These are phyloP conservation scores for Pseudocercospora eumusae DNA, from an alignment of 2,329 filamentous ascomycete species.

Conservation along the genomic window DNA sequence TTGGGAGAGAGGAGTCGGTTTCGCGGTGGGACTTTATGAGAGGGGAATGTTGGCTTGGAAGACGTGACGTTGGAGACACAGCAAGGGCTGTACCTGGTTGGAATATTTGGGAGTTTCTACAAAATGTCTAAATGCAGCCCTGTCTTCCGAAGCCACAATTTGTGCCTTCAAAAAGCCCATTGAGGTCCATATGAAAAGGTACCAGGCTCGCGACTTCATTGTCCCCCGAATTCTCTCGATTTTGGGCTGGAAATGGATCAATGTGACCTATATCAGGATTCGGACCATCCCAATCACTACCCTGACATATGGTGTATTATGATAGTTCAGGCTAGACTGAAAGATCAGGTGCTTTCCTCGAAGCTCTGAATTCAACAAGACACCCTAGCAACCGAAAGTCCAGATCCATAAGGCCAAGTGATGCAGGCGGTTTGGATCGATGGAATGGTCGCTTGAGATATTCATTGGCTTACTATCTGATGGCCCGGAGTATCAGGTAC, in stretches of 20 bases:
- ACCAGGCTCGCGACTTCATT: neutral
- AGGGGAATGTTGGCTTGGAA: conserved; percentile 44
- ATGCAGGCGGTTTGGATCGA: too few species aligned
- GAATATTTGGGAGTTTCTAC: neutral
- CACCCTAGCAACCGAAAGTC: neutral
- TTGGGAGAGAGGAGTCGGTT: conserved; percentile 38
- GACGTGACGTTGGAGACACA: conserved; percentile 18
- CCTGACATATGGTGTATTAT: neutral
- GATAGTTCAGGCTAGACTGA: neutral
- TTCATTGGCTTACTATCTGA: neutral
- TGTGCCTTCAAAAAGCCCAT: neutral
- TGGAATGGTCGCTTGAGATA: too few species aligned
- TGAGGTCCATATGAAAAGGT: neutral
- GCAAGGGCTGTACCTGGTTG: neutral
- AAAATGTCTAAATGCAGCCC: too few species aligned
- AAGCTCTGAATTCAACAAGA: neutral
- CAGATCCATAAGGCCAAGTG: neutral
- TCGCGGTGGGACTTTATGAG: conserved; percentile 47
- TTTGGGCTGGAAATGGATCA: too few species aligned
- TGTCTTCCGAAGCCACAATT: too few species aligned
- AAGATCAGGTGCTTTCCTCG: neutral
- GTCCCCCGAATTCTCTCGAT: neutral
- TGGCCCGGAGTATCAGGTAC: neutral
- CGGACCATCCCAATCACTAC: neutral
- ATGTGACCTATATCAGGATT: neutral